Evolutionary conservation across 371 early-diverging fungal species (phyloP).

Genomic region (Zychaea mexicana): DNA sequence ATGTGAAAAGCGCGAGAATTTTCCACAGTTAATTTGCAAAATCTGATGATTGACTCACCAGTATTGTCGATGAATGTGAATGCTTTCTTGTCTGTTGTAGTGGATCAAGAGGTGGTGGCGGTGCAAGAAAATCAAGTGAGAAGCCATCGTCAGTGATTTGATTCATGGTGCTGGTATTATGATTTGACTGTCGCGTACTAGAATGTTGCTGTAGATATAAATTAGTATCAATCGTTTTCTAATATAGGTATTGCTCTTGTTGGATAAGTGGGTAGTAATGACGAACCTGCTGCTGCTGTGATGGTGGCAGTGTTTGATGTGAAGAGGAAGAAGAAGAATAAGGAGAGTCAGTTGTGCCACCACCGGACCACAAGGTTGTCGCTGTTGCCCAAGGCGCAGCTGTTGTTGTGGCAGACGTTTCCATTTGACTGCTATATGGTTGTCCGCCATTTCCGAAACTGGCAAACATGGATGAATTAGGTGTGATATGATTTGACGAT

Average conservation of each 20-base stretch:
- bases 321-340: constrained; percentile 2
- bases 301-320: not conserved
- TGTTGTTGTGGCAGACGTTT: not conserved
- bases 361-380: not conserved
- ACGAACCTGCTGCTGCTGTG: not conserved
- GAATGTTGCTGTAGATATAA: not conserved
- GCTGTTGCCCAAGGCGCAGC: not conserved
- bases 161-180: not conserved
- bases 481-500: constrained; percentile 4
- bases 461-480: constrained; percentile 1
- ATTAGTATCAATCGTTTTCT: not conserved
- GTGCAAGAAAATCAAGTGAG: constrained; percentile 6
- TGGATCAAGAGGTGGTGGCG: constrained; percentile 3
- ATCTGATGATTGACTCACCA: not conserved
- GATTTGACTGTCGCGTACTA: too few species aligned
- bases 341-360: constrained; percentile 1
- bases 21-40: not conserved
- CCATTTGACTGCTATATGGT: constrained; percentile 1
- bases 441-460: not conserved
- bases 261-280: too few species aligned
- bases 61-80: not conserved
- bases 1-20: not conserved
- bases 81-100: not conserved
- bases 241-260: not conserved
- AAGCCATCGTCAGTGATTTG: not conserved